Evolutionary conservation across 2,329 filamentous ascomycete genomes (phyloP).

Genomic region (Penicillium sumatraense): DNA sequence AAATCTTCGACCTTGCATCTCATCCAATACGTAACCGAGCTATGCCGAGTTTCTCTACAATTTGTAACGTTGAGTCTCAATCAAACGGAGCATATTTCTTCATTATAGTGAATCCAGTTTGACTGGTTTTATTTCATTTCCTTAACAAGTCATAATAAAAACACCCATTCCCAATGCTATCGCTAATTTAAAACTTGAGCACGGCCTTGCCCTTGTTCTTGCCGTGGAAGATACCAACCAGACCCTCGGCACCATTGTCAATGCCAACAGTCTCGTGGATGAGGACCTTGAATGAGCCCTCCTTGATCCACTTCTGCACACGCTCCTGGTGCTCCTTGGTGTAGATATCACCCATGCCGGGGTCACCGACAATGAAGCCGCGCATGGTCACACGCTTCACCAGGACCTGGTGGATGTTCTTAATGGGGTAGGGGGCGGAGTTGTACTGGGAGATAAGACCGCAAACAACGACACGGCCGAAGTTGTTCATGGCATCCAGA

Average conservation of each 20-base stretch:
- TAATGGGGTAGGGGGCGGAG: slow-evolving; percentile 67
- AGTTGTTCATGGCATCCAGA: slow-evolving; percentile 65
- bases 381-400: slow-evolving; percentile 68
- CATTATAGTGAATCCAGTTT: slow-evolving; percentile 13
- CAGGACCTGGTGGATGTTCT: slow-evolving; percentile 69
- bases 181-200: slow-evolving; percentile 61
- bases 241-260: slow-evolving; percentile 73
- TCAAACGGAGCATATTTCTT: slow-evolving; percentile 15
- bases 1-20: neutral
- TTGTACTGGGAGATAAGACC: slow-evolving; percentile 82
- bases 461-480: slow-evolving; percentile 68
- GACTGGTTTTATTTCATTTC: neutral
- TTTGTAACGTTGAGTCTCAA: neutral
- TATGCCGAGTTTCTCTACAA: neutral
- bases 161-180: slow-evolving; percentile 18
- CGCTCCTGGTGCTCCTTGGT: slow-evolving; percentile 74
- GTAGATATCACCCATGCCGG: slow-evolving; percentile 70
- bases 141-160: neutral
- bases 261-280: slow-evolving; percentile 74
- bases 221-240: slow-evolving; percentile 75
- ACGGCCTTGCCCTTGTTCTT: slow-evolving; percentile 88
- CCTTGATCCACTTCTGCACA: slow-evolving; percentile 74
- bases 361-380: slow-evolving; percentile 75
- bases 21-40: slow-evolving; percentile 5
- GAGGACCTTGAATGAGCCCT: slow-evolving; percentile 75